phyloP scores from a whole-genome alignment of 768 basidiomycete genomes.

The Leccinellum luteum region DNA sequence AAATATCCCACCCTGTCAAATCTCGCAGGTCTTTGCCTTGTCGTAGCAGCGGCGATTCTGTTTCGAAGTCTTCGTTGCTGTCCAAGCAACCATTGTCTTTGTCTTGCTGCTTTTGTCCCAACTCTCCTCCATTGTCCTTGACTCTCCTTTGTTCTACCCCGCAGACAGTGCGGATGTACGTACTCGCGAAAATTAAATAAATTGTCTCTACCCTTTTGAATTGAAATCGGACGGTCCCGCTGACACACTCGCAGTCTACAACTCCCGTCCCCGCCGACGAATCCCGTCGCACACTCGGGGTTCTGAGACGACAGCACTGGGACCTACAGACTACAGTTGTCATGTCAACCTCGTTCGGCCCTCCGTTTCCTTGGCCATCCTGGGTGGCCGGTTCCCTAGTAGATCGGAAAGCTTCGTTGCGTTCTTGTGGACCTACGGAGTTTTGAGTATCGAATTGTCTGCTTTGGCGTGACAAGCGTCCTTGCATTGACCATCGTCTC shows the following conservation, averaged over 20 bases:
- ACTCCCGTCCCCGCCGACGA: neutral
- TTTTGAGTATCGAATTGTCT: neutral
- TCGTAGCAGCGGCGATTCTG: neutral
- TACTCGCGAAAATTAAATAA: conserved; percentile 4
- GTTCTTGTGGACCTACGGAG: neutral
- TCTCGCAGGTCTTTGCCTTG: neutral
- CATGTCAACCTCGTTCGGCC: neutral
- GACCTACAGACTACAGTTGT: neutral
- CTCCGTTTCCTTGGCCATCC: neutral
- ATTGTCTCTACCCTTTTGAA: neutral
- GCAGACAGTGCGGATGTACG: conserved; percentile 5
- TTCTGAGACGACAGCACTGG: neutral
- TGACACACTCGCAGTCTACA: neutral
- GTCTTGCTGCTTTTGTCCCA: conserved; percentile 10
- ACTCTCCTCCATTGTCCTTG: conserved; percentile 18
- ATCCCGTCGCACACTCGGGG: neutral
- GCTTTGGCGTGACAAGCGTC: neutral
- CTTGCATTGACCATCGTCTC: neutral
- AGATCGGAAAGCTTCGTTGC: neutral
- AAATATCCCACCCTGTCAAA: neutral
- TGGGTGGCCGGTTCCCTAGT: neutral
- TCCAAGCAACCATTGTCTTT: neutral
- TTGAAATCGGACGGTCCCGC: neutral
- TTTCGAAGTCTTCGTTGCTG: neutral
- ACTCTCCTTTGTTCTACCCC: conserved; percentile 15